phyloP scores from a whole-genome alignment of 2,329 filamentous ascomycete species.

The Bertia moriformis region DNA sequence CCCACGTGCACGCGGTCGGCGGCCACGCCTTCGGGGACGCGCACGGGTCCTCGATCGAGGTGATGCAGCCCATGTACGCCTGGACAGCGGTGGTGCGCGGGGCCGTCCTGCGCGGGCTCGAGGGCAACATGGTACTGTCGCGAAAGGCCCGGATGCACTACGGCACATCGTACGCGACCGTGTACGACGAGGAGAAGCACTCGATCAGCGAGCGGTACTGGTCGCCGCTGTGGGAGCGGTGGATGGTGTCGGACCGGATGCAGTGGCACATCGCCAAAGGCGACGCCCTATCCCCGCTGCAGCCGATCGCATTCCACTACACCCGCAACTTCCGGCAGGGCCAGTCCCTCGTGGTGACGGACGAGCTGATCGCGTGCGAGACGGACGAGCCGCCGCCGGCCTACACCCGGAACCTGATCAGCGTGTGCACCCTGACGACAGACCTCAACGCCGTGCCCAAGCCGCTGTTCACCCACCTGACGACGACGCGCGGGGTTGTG shows the following conservation, averaged over 20 bases:
- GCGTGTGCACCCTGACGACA: constrained; percentile 69
- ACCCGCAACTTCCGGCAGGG: constrained; percentile 71
- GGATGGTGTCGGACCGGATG: constrained; percentile 75
- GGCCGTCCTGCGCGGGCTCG: constrained; percentile 59
- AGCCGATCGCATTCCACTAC: constrained; percentile 70
- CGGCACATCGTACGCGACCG: constrained; percentile 67
- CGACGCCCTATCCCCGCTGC: constrained; percentile 58
- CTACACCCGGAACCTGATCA: constrained; percentile 46
- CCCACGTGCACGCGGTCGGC: constrained; percentile 34
- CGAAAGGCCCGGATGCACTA: constrained; percentile 64
- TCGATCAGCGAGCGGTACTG: constrained; percentile 62
- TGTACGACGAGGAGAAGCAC: constrained; percentile 65
- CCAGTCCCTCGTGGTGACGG: constrained; percentile 63
- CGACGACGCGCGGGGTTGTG: constrained; percentile 65
- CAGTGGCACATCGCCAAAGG: constrained; percentile 76
- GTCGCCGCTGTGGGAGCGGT: constrained; percentile 66
- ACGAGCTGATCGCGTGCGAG: constrained; percentile 67
- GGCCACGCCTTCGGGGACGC: constrained; percentile 27
- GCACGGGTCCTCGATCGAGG: constrained; percentile 45
- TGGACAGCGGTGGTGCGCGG: constrained; percentile 72
- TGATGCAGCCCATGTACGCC: constrained; percentile 70
- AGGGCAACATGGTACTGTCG: constrained; percentile 67
- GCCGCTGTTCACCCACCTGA: constrained; percentile 59
- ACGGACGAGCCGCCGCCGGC: constrained; percentile 48
- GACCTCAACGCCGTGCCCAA: constrained; percentile 64